Base-by-base conservation (phyloP, 176 grass and related monocot genomes). In the Elaeis guineensis region DNA sequence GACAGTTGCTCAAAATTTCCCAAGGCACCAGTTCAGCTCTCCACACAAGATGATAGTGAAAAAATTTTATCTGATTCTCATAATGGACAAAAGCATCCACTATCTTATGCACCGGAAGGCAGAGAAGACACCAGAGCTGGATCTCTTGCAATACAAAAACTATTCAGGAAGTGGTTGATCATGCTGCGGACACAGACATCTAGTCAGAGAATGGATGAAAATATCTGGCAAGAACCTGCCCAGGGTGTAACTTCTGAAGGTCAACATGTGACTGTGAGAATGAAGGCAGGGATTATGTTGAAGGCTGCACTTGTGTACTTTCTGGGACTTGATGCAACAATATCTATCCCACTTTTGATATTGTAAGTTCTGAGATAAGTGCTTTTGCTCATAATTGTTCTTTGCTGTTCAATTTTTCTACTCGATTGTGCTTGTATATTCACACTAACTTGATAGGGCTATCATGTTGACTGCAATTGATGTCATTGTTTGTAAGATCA, bases 121-220 rank as follows among this genome's bases (percentile, higher is more conserved):
- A 63, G 22, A 24, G 59, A 52, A 4, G 61, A 61, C 50, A 63
- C 51, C 6, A 63, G 19, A 16, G 26, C 24, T 18, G 60, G 51
- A 73, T 73, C 70, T 55, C 17, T 73, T n/a, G 70, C 70, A 54
- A 73, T 73, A 44, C 18, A 63, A 63, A 63, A 39, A 52, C 19
- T 73, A 55, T 73, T 73, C 50, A 22, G 15, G 18, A 73, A 63
- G 16, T 73, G 70, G 70, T 55, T 73, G 51, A 25, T 73, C 25
- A 73, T 63, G 51, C 55, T 73, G 19, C 70, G 70, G 14, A 63
- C 59, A 14, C 59, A 62, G 20, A 54, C 59, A 19, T 73, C 59
- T 16, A 73, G 51, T 55, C 51, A 39, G 15, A 55, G 50, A 17
- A 63, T 55, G 51, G 59, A 73, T 73, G 28, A 55, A 14, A 73